Base-by-base conservation (phyloP, 257 asterid species). In the Solanum lignicaule region DNA sequence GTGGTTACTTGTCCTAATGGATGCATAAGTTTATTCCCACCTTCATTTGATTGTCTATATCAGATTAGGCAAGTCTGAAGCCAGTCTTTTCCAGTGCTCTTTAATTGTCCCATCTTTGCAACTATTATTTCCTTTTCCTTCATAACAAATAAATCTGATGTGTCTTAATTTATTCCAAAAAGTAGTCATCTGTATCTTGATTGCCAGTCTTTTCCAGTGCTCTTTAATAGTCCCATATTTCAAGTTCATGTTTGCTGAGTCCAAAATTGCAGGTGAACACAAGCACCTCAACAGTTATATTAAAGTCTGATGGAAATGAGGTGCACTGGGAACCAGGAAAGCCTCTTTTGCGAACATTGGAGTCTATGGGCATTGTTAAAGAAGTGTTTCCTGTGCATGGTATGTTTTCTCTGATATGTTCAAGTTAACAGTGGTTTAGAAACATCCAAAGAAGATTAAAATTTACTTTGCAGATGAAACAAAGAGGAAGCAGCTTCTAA, bases 361-460 rank as follows among this genome's bases (percentile, higher is more conserved):
- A 94, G 90, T 90, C 93, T 12, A 88, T 88, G 60, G 93, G 96
- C 39, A 86, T 94, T 86, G 94, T 93, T 88, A 94, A 94, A 92
- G 99, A 97, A 91, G 94, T 97, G 87, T 94, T 95, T 87, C 99
- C 98, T 46, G 87, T 96, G 93, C 98, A 97, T 89, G 99, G 99
- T 97, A 94, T 39, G 48, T 66, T 36, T 69, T 84, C 84, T 78
- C 83, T 82, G 52, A 86, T 72, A 73, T 75, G 35, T 84, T 84
- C 23, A 68, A 89, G 16, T 87, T 94, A 55, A 69, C 71, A 32
- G 48, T 38, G 83, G 78, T 33, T 36, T 72, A 10, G 79, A 74
- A 52, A 69, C 69, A 86, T 86, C 39, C 69, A 66, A 83, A 65
- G 52, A 74, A 23, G 60, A 21, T 58, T 87, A 4, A 86, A 25